phyloP scores from a whole-genome alignment of 805 yeast species.

The Saturnispora gosingensis region DNA sequence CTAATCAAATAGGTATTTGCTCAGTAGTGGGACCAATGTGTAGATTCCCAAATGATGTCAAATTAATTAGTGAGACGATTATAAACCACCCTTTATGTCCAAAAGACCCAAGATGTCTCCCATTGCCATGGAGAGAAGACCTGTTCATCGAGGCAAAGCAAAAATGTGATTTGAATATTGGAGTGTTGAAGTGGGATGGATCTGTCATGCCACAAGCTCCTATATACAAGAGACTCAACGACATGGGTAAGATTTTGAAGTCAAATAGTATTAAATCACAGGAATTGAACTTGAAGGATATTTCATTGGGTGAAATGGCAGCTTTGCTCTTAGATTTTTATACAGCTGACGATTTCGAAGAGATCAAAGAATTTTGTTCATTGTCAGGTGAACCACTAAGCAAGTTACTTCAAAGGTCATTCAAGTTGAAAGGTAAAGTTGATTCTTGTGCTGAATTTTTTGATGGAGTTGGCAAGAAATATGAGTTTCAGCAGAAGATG shows the following conservation, averaged over 20 bases:
- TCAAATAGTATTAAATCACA: neutral
- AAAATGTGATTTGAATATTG: conserved; percentile 33
- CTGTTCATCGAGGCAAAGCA: conserved; percentile 2
- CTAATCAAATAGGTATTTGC: conserved; percentile 25
- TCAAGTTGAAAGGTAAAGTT: conserved; percentile 14
- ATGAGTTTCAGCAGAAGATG: conserved; percentile 28
- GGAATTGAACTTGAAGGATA: conserved; percentile 19
- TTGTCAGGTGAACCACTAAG: conserved; percentile 27
- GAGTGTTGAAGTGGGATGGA: conserved; percentile 37
- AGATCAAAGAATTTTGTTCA: conserved; percentile 18
- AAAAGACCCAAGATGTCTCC: conserved; percentile 40
- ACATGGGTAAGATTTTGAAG: conserved; percentile 19
- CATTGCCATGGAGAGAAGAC: conserved; percentile 39
- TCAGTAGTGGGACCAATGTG: conserved; percentile 32
- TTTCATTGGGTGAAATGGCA: conserved; percentile 23
- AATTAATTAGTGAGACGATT: conserved; percentile 31
- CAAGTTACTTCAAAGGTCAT: conserved; percentile 13
- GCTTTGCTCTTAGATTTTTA: conserved; percentile 19
- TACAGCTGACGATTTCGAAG: conserved; percentile 21
- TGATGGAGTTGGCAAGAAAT: conserved; percentile 31
- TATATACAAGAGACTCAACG: conserved; percentile 35
- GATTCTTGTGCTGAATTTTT: conserved; percentile 28
- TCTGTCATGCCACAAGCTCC: conserved; percentile 48
- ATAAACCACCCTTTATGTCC: conserved; percentile 36
- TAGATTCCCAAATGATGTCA: conserved; percentile 24